Base-by-base conservation (phyloP, 2,329 filamentous ascomycete genomes). In the Penicillium verrucosum region DNA sequence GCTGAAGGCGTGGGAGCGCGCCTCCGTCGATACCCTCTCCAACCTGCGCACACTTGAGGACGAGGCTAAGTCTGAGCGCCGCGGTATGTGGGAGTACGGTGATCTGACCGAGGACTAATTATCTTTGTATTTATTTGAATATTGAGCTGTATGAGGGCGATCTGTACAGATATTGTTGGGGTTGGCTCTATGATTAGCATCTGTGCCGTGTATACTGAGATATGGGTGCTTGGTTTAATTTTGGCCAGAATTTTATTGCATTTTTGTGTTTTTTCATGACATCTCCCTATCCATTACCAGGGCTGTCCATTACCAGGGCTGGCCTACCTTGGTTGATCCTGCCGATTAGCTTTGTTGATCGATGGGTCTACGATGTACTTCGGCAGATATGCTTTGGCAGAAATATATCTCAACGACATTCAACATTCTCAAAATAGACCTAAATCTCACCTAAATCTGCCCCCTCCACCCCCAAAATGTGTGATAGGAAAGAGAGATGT, bases 11-110 rank as follows among this genome's bases (percentile, higher is more conserved):
- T 97, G 92, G 89, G 94, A 97, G 81, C 83, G 88, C 57, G 86
- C 85, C 9, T 89, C 90, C 44, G 82, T 83, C 56, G 82, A 89
- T 34, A 85, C 92, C 42, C 77, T 96, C 60, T 84, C 85, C 73
- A 84, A 84, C 65, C 78, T 97, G 60, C 87, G 84, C 69, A 83
- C 88, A 73, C 84, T 88, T 50, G 88, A 96, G 80, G 81, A 82
- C 36, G 81, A 88, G 73, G 93, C 93, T 5, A 96, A 95, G 83
- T 80, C 84, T 54, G 86, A 87, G 56, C 85, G 92, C 60, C 81
- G 86, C 64, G 94, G 94, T 42, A 94, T 96, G 84, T 99, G 93
- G 92, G 94, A 99, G 82, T 99, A 97, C 76, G 94, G 94, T 65
- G 94, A 97, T 74, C 82, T 96, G 70, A 96, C 91, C 14, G 92